Evolutionary conservation across 306 rosid genomes (phyloP).

Genomic region (Castanopsis chinensis): DNA sequence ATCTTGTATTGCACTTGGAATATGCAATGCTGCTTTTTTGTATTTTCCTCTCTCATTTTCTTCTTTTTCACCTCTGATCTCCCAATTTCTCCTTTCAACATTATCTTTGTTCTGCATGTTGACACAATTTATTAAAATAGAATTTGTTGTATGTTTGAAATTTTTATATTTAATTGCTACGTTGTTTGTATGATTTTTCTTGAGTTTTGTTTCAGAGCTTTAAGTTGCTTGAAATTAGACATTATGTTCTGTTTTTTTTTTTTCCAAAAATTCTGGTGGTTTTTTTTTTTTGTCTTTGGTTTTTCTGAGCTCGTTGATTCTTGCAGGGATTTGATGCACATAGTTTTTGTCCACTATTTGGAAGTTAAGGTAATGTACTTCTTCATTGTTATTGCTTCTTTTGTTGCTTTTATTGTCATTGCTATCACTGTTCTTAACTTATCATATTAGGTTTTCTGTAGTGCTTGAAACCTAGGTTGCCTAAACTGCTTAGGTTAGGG

Average conservation of each 20-base stretch:
- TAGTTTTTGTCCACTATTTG: slow-evolving; percentile 93
- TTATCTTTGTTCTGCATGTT: not conserved
- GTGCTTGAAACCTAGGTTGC: not conserved
- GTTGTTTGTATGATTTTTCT: not conserved
- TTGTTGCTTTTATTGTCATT: not conserved
- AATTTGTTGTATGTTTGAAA: not conserved
- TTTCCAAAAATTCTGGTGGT: not conserved
- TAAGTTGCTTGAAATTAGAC: not conserved
- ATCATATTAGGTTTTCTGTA: slow-evolving; percentile 1
- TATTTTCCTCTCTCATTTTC: not conserved
- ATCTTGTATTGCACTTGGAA: not conserved
- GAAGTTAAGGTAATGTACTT: slow-evolving; percentile 72
- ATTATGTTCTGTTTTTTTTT: not conserved
- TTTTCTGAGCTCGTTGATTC: slow-evolving; percentile 23
- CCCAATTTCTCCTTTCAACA: not conserved
- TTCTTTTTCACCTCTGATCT: not conserved
- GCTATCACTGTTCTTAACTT: slow-evolving; percentile 13
- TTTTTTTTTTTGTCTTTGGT: slow-evolving; percentile 12
- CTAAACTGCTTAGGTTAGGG: not conserved
- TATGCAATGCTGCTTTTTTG: not conserved
- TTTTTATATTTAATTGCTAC: not conserved
- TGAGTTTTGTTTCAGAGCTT: too few relatives aligned
- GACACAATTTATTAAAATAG: not conserved
- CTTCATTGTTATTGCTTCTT: not conserved
- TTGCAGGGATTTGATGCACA: slow-evolving; percentile 89